Base-by-base conservation (phyloP, 2,329 filamentous ascomycete species). In the Thermoascus crustaceus region DNA sequence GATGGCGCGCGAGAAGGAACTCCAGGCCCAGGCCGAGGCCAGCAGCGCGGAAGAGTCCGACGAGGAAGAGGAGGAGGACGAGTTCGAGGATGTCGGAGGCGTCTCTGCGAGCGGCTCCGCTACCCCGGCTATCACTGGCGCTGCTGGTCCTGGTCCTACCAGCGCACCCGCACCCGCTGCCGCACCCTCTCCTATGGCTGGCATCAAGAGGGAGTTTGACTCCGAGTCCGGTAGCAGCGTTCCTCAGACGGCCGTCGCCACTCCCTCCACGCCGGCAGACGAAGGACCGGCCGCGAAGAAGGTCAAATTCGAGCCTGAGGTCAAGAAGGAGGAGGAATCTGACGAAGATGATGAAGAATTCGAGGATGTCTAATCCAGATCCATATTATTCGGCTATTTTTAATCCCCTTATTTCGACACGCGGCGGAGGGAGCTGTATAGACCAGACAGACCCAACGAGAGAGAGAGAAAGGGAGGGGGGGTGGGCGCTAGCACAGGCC, bases 261-360 rank as follows among this genome's bases (percentile, higher is more conserved):
- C 61, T 1, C 62, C 62, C 1, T 50, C 53, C 20, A 58, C 55
- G 1, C 49, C 54, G n/a, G 49, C 47, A 1, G 60, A 58, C 26
- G 61, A 64, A 14, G 63, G 57, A 0, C 63, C 63, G 3, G 47
- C 56, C 1, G 44, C 53, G 14, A 70, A 70, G 53, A 68, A 58
- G 40, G 48, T 66, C 33, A 69, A 66, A 39, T 45, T 59, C n/a
- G 56, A 66, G 34, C 42, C 43, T 1, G 47, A 48, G 9, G 43
- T 55, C n/a, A 60, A 60, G 39, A 55, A 57, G 31, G 55, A 63
- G 42, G 53, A 60, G 33, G 42, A 45, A 42, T 62, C 60, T 2
- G 62, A 65, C 31, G 63, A 67, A 27, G 63, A 67, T 23, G 63
- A 64, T 4, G 60, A 60, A 32, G 63, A 66, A 37, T 66, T 66